Base-by-base conservation (phyloP, 2,329 filamentous ascomycete genomes). In the Botryotinia convoluta region DNA sequence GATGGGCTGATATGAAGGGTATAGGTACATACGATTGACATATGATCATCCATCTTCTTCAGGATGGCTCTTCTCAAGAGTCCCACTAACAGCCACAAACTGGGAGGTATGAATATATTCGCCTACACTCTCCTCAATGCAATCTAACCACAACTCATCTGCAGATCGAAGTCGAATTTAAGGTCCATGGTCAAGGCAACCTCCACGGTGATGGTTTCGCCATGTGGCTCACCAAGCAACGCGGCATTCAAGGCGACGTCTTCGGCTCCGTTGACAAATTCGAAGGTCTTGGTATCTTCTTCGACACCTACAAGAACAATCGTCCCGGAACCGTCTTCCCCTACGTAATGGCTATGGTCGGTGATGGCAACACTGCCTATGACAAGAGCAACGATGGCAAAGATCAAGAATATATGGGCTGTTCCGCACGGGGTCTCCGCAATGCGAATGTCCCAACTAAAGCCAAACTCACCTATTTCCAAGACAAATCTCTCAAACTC, bases 231-330 rank as follows among this genome's bases (percentile, higher is more conserved):
- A 98, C 95, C 78, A 97, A 97, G 84, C 91, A 97, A 84, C 93
- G 96, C 77, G 95, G 89, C 45, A 88, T 91, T 78, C 84, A 86
- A 74, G 96, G 96, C 26, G 88, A 90, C 18, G 95, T 99, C 54
- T 99, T 99, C 83, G 96, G 96, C 69, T 91, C 91, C 77, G 86
- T 88, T 44, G 95, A 99, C 84, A 89, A 89, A 76, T 99, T 98
- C 79, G 95, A 99, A 82, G 96, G 96, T 7, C 88, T 99, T 64
- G 96, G 94, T 72, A 88, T 99, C 83, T 98, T 82, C 86, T 89
- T 99, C 84, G 96, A 99, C 82, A 99, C 96, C 62, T 99, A 99
- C 88, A 99, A 99, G 90, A 99, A 99, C 86, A 97, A 98, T 86
- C 91, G 96, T 22, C 95, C 96, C 0, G 96, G 96, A 61, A 92